phyloP scores from a whole-genome alignment of 768 basidiomycete species.

The Clathrus columnatus region DNA sequence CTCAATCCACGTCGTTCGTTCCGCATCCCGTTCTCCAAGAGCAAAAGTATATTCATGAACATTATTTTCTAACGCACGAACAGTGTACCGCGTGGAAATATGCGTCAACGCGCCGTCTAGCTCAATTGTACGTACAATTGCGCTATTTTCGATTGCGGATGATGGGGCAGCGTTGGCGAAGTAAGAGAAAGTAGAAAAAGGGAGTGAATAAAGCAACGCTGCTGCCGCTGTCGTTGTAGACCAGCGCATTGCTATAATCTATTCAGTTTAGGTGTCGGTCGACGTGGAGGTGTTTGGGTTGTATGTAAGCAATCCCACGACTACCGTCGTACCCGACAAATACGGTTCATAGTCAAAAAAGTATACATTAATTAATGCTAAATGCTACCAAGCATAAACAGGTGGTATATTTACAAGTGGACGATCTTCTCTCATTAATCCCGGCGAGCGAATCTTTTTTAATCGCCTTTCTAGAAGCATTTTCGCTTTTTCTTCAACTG shows the following conservation, averaged over 20 bases:
- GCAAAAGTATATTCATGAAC: conserved; percentile 61
- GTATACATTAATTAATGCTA: not conserved
- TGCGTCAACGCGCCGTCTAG: conserved; percentile 83
- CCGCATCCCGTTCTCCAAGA: conserved; percentile 51
- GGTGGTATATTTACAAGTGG: conserved; percentile 68
- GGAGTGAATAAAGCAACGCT: conserved; percentile 1
- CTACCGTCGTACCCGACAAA: conserved; percentile 11
- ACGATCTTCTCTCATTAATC: conserved; percentile 67
- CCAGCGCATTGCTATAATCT: conserved; percentile 30
- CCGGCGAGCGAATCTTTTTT: conserved; percentile 71
- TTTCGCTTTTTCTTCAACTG: conserved; percentile 54
- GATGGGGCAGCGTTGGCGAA: conserved; percentile 2
- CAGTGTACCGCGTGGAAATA: conserved; percentile 82
- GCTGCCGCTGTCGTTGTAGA: not conserved
- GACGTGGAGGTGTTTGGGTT: conserved; percentile 20
- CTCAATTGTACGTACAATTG: conserved; percentile 81
- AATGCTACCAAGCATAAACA: conserved; percentile 66
- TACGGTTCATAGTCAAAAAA: conserved; percentile 14
- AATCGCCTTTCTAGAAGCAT: conserved; percentile 59
- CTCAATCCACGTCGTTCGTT: conserved; percentile 69
- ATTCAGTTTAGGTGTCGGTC: conserved; percentile 33
- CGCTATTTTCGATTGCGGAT: conserved; percentile 74
- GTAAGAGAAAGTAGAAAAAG: not conserved
- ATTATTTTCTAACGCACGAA: conserved; percentile 58
- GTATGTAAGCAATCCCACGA: conserved; percentile 16